These are phyloP conservation scores for Phytophthora brassicae DNA, from an alignment of 352 stramenopile species.

Conservation along the genomic window DNA sequence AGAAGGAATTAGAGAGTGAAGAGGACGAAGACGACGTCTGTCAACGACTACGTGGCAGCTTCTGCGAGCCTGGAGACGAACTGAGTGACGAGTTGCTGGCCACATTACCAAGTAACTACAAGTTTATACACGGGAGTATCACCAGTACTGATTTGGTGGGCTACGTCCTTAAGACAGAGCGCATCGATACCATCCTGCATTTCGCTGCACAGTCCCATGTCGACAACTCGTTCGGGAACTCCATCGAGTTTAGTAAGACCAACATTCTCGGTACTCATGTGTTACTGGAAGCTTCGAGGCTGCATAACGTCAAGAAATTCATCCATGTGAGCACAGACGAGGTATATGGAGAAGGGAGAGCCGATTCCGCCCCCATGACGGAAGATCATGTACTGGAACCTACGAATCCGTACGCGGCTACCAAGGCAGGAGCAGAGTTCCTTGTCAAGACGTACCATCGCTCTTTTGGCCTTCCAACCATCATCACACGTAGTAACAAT, in stretches of 20 bases:
- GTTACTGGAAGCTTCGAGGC: slow-evolving; percentile 95
- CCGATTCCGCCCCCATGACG: slow-evolving; percentile 91
- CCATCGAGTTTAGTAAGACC: slow-evolving; percentile 96
- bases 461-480: slow-evolving; percentile 94
- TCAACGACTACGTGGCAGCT: slow-evolving; percentile 53
- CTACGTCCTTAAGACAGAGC: slow-evolving; percentile 93
- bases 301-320: slow-evolving; percentile 91
- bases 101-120: slow-evolving; percentile 76
- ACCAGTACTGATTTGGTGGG: slow-evolving; percentile 91
- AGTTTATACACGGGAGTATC: slow-evolving; percentile 99
- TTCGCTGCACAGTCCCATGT: slow-evolving; percentile 98
- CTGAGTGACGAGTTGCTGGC: slow-evolving; percentile 26
- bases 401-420: slow-evolving; percentile 98
- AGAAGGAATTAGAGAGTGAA: slow-evolving; percentile 23
- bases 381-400: slow-evolving; percentile 95
- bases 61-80: slow-evolving; percentile 52
- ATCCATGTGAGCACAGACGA: slow-evolving; percentile 99
- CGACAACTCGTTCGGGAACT: slow-evolving; percentile 99
- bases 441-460: slow-evolving; percentile 94
- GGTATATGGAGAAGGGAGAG: slow-evolving; percentile 96
- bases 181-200: slow-evolving; percentile 98
- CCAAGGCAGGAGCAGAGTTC: slow-evolving; percentile 98
- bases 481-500: slow-evolving; percentile 99
- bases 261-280: slow-evolving; percentile 99
- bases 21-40: slow-evolving; percentile 41